phyloP scores from a whole-genome alignment of 148 eudicot genomes.

The Hydrangea macrophylla region DNA sequence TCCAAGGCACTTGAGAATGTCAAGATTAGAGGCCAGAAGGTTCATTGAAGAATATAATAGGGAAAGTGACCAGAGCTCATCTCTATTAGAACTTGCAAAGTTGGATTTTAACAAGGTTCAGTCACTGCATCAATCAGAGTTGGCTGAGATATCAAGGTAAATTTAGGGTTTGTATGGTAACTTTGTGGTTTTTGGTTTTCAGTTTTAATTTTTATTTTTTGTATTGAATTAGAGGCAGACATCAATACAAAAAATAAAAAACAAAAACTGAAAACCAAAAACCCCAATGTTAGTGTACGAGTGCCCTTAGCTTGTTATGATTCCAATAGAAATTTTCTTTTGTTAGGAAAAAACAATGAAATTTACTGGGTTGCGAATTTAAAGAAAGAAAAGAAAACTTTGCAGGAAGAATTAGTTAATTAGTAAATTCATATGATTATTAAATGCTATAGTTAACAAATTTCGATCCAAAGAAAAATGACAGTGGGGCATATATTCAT shows the following conservation, averaged over 20 bases:
- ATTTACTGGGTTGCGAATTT: too few species aligned
- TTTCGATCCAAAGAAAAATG: too few species aligned
- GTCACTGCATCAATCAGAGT: slow-evolving; percentile 21
- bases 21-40: slow-evolving; percentile 26
- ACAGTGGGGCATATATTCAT: too few species aligned
- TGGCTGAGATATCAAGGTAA: slow-evolving; percentile 28
- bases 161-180: background rate
- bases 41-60: slow-evolving; percentile 22
- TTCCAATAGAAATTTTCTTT: too few species aligned
- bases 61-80: slow-evolving; percentile 13
- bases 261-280: too few species aligned
- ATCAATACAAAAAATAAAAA: too few species aligned
- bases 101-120: slow-evolving; percentile 31
- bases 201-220: background rate
- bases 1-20: slow-evolving; percentile 37
- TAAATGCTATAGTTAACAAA: too few species aligned
- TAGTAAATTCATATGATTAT: too few species aligned
- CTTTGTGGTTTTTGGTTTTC: background rate
- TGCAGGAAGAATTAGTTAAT: too few species aligned
- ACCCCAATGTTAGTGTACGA: too few species aligned
- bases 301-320: too few species aligned
- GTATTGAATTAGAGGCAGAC: background rate
- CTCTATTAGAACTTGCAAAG: slow-evolving; percentile 28
- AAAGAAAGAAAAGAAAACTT: background rate
- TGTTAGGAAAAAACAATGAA: background rate